Conservation (phyloP, 2,329 filamentous ascomycete genomes). For the Fusarium newnesense region DNA sequence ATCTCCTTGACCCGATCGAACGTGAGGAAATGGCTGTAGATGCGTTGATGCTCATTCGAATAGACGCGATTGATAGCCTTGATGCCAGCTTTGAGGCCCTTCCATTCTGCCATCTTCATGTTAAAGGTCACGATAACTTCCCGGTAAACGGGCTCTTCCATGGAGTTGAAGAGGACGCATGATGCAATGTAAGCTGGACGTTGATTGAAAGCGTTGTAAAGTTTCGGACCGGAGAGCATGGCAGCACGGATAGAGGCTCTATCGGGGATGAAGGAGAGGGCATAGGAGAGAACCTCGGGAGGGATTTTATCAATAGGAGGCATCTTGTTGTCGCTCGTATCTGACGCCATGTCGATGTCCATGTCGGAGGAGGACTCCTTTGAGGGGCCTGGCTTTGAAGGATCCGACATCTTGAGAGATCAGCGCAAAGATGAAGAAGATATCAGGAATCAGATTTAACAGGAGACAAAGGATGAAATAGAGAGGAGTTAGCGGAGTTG, state of each 20-base stretch:
- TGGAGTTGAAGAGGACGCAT: slow-evolving; percentile 10
- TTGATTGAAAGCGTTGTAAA: slow-evolving; percentile 7
- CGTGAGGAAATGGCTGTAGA: neutral
- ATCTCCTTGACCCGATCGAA: neutral
- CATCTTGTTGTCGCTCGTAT: too few species aligned
- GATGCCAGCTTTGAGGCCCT: neutral
- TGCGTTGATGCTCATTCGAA: neutral
- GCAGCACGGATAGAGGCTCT: neutral
- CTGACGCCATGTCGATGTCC: neutral
- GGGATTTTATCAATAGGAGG: neutral
- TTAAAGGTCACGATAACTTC: neutral
- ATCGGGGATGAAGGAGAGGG: slow-evolving; percentile 6
- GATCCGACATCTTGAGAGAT: neutral
- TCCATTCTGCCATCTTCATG: slow-evolving; percentile 4
- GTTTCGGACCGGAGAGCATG: neutral
- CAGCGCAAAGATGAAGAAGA: neutral
- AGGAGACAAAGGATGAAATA: neutral
- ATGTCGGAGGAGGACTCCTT: neutral
- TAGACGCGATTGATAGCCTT: slow-evolving; percentile 2
- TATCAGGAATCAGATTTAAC: neutral
- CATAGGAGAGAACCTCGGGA: slow-evolving; percentile 1
- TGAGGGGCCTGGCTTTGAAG: neutral
- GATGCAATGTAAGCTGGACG: slow-evolving; percentile 1
- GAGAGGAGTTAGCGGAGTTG: neutral
- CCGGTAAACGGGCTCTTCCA: slow-evolving; percentile 16